These are phyloP conservation scores for Xerocomus potaroensis DNA, from an alignment of 768 basidiomycete species.

Conservation along the genomic window DNA sequence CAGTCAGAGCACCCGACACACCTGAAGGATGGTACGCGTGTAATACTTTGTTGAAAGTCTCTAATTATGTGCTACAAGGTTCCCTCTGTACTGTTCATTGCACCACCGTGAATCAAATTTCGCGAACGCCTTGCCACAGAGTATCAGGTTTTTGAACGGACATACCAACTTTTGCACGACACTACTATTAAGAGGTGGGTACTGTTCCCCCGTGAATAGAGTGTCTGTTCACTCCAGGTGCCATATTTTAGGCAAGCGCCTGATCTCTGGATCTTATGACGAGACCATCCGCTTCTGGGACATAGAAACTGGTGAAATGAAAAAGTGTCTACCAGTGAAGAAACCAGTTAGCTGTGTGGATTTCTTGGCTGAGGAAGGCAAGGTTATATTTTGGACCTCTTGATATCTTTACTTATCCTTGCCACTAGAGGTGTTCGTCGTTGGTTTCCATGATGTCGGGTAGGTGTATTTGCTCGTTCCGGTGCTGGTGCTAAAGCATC, in stretches of 20 bases:
- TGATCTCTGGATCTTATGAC: constrained; percentile 89
- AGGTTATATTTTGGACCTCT: constrained; percentile 9
- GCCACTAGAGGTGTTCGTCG: constrained; percentile 75
- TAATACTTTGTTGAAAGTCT: not conserved
- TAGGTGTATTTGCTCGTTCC: constrained; percentile 33
- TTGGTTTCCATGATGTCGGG: constrained; percentile 92
- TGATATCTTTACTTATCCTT: constrained; percentile 4
- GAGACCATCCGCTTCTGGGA: constrained; percentile 95
- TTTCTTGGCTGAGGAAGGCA: constrained; percentile 77
- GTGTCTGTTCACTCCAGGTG: not conserved
- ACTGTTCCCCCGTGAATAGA: not conserved
- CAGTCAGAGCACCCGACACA: constrained; percentile 53
- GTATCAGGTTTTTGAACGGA: constrained; percentile 70
- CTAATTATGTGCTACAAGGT: constrained; percentile 32
- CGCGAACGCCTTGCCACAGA: constrained; percentile 68
- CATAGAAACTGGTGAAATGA: constrained; percentile 58
- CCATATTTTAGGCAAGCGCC: constrained; percentile 51
- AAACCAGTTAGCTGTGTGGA: constrained; percentile 91
- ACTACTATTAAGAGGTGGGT: constrained; percentile 54
- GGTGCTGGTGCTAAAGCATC: not conserved
- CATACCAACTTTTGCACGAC: constrained; percentile 90
- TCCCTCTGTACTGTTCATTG: constrained; percentile 70
- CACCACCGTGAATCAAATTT: constrained; percentile 88
- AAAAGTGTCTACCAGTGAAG: constrained; percentile 78
- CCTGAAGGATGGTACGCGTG: constrained; percentile 68